Base-by-base conservation (phyloP, 257 asterid species). In the Plantago major region DNA sequence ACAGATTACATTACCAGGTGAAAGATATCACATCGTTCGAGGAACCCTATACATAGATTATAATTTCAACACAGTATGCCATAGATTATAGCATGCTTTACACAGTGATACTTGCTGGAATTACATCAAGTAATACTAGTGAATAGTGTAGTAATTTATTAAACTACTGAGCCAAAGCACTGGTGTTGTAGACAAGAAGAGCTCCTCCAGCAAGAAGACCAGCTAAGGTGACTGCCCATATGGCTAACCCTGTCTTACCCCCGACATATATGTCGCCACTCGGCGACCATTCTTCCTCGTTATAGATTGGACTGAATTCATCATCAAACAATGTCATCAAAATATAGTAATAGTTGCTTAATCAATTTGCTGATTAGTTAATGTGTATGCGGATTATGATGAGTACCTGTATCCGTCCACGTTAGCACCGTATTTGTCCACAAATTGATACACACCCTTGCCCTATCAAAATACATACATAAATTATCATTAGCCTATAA, bases 131-230 rank as follows among this genome's bases (percentile, higher is more conserved):
- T n/a, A n/a, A n/a, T n/a, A n/a, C n/a, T n/a, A n/a, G n/a, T n/a
- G n/a, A n/a, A n/a, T n/a, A n/a, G n/a, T n/a, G n/a, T n/a, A n/a
- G n/a, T n/a, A n/a, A n/a, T n/a, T n/a, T n/a, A n/a, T n/a, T n/a
- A n/a, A n/a, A n/a, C 75, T 76, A 89, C 87, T 92, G 97, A 6
- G 79, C 78, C 84, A 92, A 73, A 56, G 99, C 96, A 80, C 99
- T 92, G 50, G 97, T 92, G 95, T 74, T 92, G 94, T 81, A 89
- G 42, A 92, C 99, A 26, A 89, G 97, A 61, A 92, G 97, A 10
- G 95, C 97, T 11, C 97, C 99, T 55, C 95, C 99, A 42, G 90
- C 95, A 11, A 92, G 96, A 50, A 92, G n/a, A 7, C 94, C 97
- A 30, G 26, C 14, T 37, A 89, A 79, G 40, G 99, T 92, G 6